Conservation (phyloP, 2,329 filamentous ascomycete genomes). For the Monilinia polystroma region DNA sequence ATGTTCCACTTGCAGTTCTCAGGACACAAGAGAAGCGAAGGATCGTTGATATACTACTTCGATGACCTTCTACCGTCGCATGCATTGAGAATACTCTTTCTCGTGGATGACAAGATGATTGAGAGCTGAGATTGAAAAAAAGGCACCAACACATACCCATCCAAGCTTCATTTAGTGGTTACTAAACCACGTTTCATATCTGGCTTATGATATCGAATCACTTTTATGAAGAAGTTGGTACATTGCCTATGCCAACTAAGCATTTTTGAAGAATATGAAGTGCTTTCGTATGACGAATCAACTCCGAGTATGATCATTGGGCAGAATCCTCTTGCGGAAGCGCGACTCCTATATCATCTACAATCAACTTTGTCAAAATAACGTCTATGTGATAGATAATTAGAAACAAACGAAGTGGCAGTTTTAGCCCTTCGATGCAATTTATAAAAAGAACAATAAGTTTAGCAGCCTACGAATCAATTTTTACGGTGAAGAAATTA, state of each 20-base stretch:
- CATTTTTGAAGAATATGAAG: neutral
- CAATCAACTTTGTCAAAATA: neutral
- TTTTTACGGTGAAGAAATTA: neutral
- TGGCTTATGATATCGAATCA: neutral
- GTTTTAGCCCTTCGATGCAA: neutral
- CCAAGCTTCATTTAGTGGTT: neutral
- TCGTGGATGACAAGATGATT: neutral
- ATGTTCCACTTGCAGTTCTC: constrained; percentile 25
- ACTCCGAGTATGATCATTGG: neutral
- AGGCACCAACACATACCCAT: constrained; percentile 3
- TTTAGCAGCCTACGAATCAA: neutral
- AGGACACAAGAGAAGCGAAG: constrained; percentile 21
- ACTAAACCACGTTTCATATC: neutral
- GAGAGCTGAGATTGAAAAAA: neutral
- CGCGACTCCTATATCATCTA: neutral
- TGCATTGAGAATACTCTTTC: neutral
- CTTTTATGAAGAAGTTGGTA: neutral
- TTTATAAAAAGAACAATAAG: neutral
- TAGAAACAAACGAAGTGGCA: neutral
- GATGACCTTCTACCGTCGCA: neutral
- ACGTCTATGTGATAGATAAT: neutral
- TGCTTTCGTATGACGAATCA: neutral
- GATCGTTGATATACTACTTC: constrained; percentile 34
- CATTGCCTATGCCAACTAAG: neutral
- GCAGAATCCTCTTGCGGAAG: neutral